phyloP scores from a whole-genome alignment of 139 green algal genomes.

The Eudorina sp. region DNA sequence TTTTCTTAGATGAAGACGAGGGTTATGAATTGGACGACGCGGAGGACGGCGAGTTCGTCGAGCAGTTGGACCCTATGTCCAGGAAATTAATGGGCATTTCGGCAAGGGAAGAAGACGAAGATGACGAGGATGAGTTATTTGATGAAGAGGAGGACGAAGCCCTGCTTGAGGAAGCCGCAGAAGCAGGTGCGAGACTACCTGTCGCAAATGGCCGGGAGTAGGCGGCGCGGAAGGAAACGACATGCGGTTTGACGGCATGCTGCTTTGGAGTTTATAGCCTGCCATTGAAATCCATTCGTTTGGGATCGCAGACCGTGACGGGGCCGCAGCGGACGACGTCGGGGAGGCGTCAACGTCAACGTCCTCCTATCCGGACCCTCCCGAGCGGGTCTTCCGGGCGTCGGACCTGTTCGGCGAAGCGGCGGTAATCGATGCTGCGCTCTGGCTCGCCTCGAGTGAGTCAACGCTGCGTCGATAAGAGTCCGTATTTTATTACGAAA shows the following conservation, averaged over 20 bases:
- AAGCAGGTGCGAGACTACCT: conserved; percentile 19
- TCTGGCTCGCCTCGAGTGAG: conserved; percentile 54
- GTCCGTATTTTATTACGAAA: too few relatives aligned
- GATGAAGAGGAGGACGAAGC: conserved; percentile 21
- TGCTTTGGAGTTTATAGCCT: too few relatives aligned
- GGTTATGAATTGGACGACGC: conserved; percentile 42
- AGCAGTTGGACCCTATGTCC: conserved; percentile 38
- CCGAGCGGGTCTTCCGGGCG: conserved; percentile 56
- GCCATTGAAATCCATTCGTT: neutral
- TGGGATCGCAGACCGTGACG: conserved; percentile 42
- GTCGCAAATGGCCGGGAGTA: neutral
- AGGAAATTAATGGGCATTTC: conserved; percentile 18
- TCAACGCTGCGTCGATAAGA: too few relatives aligned
- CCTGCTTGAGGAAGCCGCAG: conserved; percentile 46
- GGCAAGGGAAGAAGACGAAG: neutral
- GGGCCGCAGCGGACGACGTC: conserved; percentile 35
- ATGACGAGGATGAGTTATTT: neutral
- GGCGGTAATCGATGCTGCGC: conserved; percentile 61
- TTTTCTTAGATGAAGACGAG: conserved; percentile 44
- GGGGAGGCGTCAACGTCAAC: conserved; percentile 49
- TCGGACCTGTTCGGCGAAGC: conserved; percentile 70
- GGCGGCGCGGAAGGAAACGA: too few relatives aligned
- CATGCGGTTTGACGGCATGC: neutral
- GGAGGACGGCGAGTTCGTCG: conserved; percentile 45
- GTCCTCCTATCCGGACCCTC: conserved; percentile 60